Conservation (phyloP, 164 flowering plant genomes). For the Kalanchoe fedtschenkoi region DNA sequence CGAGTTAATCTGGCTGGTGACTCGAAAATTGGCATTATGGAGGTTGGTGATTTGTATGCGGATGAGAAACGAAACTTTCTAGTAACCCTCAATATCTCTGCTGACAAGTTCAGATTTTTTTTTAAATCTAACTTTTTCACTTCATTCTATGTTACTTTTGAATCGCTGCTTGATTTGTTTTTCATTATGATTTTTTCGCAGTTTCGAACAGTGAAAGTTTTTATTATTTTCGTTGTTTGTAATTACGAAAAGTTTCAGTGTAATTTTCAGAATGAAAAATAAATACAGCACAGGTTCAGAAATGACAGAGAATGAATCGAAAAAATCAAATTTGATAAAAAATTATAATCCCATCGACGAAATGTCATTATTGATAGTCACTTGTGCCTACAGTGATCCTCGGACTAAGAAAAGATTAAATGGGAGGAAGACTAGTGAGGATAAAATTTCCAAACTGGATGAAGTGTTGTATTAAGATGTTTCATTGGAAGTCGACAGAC, state of each 20-base stretch:
- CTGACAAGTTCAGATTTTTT: no score
- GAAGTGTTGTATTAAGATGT: constrained; percentile 19
- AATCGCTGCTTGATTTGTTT: no score
- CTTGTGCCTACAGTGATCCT: constrained; percentile 55
- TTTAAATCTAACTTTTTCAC: no score
- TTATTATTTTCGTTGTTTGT: no score
- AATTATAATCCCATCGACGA: constrained; percentile 18
- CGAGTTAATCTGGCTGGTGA: constrained; percentile 21
- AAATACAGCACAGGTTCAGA: no score
- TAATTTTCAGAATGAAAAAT: no score
- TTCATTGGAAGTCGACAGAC: constrained; percentile 81
- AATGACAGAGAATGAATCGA: no score
- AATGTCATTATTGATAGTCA: constrained; percentile 44
- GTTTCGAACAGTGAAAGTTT: no score
- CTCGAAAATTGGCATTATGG: constrained; percentile 35
- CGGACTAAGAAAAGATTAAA: constrained; percentile 30
- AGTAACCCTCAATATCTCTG: constrained; percentile 49
- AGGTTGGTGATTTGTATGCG: constrained; percentile 82
- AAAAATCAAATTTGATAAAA: no score
- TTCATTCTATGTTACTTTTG: no score
- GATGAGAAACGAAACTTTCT: constrained; percentile 88
- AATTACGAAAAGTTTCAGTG: no score
- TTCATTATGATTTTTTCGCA: no score
- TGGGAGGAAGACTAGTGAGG: constrained; percentile 26
- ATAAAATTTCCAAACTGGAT: constrained; percentile 47